Conservation (phyloP, 805 yeast species). For the Nakazawaea wyomingensis region DNA sequence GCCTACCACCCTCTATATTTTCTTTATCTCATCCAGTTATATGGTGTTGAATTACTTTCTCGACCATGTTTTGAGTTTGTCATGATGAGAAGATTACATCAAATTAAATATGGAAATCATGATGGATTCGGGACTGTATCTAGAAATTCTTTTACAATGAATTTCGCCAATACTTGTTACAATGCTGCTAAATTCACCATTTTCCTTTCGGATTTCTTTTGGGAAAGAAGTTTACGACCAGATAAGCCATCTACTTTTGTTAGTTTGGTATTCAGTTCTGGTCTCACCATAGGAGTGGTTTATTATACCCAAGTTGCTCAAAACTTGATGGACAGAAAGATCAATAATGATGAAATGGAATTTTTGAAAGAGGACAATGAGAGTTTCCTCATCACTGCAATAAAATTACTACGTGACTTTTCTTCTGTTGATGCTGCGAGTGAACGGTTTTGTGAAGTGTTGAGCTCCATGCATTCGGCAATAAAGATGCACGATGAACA, state of each 20-base stretch:
- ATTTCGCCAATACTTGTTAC: slow-evolving; percentile 31
- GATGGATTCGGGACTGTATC: not conserved
- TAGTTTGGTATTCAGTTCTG: slow-evolving; percentile 31
- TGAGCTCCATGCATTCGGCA: slow-evolving; percentile 16
- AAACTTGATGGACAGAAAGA: not conserved
- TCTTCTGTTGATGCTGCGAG: slow-evolving; percentile 15
- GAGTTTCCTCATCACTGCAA: slow-evolving; percentile 15
- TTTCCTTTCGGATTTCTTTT: slow-evolving; percentile 26
- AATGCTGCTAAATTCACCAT: slow-evolving; percentile 31
- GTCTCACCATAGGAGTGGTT: slow-evolving; percentile 29
- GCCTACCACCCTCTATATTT: slow-evolving; percentile 21
- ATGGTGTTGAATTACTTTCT: slow-evolving; percentile 32
- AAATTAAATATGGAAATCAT: slow-evolving; percentile 9
- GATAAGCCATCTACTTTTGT: slow-evolving; percentile 30
- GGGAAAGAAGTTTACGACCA: slow-evolving; percentile 27
- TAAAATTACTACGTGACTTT: slow-evolving; percentile 13
- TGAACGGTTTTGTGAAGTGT: slow-evolving; percentile 16
- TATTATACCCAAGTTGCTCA: slow-evolving; percentile 19
- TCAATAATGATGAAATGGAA: slow-evolving; percentile 8
- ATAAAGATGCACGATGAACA: slow-evolving; percentile 11
- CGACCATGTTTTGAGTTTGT: slow-evolving; percentile 37
- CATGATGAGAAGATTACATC: slow-evolving; percentile 16
- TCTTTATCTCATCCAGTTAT: slow-evolving; percentile 32
- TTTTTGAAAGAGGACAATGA: slow-evolving; percentile 14
- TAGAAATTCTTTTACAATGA: slow-evolving; percentile 13